Evolutionary conservation across 2,329 filamentous ascomycete genomes (phyloP), one percentile per base, ranked within the genome.

Genomic region (Cercospora sp.): DNA sequence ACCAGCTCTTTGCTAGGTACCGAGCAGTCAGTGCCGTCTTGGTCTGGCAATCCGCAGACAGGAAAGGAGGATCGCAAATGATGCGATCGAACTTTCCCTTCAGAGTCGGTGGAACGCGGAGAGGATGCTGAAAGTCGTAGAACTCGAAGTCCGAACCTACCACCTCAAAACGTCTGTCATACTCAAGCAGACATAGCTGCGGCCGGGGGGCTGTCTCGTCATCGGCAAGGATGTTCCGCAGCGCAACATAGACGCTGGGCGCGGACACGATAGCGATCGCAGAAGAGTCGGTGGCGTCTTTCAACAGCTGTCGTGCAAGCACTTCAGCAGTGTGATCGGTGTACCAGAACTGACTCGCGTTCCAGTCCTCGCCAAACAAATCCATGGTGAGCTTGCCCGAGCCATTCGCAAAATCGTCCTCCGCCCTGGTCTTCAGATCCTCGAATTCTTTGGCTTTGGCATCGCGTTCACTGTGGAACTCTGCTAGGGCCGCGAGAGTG

Each of bases 11-110:
- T 28, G 87, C 83, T 55, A 94, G 83, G 89, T 89, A 94, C n/a
- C 89, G 86, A 18, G 89, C 87, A 1, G 91, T 93, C 73, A 94
- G 79, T 8, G 91, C 91, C 69, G 87, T 90, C 82, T 93, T 93
- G 0, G 90, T 92, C 77, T 94, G 91, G 77, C 91, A 94, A 75
- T 94, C 91, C 69, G 91, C 86, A 77, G 87, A 92, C 39, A 94
- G 82, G 77, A 94, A 94, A 0, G 92, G 92, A 8, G 92, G 92
- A 76, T 95, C 92, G 72, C 86, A 87, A 64, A 94, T 89, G 68
- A 94, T 85, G 64, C 88, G 85, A 78, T 93, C 89, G 58, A 90
- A 86, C 20, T 80, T 82, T 20, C 86, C 87, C 75, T 90, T 91
- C 39, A 93, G 78, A 36, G 85, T 78, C 12, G 77, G 83, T 86